Evolutionary conservation across 768 basidiomycete species (phyloP), one percentile per base, ranked within the genome.

Genomic region (Lepiota subincarnata): DNA sequence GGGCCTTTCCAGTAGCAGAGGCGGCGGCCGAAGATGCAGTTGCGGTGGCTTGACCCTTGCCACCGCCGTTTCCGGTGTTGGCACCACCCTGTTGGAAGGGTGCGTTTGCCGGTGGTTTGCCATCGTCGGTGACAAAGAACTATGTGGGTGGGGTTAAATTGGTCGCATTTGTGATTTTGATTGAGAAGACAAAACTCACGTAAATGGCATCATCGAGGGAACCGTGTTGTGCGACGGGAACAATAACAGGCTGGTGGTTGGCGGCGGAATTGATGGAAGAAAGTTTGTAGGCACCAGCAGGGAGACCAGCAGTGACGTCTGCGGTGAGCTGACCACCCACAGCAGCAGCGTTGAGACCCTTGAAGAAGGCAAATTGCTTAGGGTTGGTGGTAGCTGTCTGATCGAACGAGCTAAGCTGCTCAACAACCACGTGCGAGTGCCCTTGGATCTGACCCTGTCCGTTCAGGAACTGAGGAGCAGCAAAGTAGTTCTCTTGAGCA

Each of bases 341-440:
- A 36, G 81, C 81, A 8, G 70, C 74, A 20, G 70, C 71, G 55
- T 73, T 79, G 56, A 73, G 68, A 59, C 71, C 85, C 77, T 82
- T 81, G 80, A 87, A 86, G 72, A 86, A 86, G 24, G 70, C 73
- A 59, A 87, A 86, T 42, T 68, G 68, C 50, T 64, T 69, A 4
- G 83, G 77, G 64, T 84, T 71, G 34, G 74, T 71, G 28, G 73
- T 62, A 1, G 62, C 62, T n/a, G 74, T 75, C 53, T 74, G 69
- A n/a, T 64, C 64, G 35, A 83, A 56, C 4, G 75, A 67, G 40
- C 58, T 41, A 59, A 85, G 63, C 55, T 55, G 34, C 65, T 85
- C 75, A 54, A 85, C 62, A 43, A 79, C 79, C 60, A 84, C 68
- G 69, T 84, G 83, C 6, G 74, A 73, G 70, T 83, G 81, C 48